Conservation (phyloP, 2,329 filamentous ascomycete genomes). For the Aspergillus thermomutatus region DNA sequence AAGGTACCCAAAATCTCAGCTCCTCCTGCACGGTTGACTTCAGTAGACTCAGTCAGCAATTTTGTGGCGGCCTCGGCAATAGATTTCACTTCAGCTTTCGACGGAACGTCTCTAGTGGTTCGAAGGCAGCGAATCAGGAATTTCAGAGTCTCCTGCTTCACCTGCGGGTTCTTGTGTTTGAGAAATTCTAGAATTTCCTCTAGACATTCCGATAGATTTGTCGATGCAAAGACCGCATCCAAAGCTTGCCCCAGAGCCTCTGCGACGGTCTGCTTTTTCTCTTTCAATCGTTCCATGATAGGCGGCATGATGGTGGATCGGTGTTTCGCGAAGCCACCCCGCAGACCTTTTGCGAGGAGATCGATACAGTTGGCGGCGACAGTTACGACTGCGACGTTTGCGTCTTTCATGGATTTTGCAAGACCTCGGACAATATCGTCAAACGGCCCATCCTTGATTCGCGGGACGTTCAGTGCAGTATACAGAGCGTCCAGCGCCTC, state of each 20-base stretch:
- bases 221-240: conserved; percentile 66
- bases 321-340: conserved; percentile 75
- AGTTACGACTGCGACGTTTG: conserved; percentile 91
- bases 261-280: conserved; percentile 87
- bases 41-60: conserved; percentile 82
- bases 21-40: conserved; percentile 79
- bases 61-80: conserved; percentile 91
- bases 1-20: conserved; percentile 89
- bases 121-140: conserved; percentile 87
- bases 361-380: conserved; percentile 93
- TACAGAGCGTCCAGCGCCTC: conserved; percentile 84
- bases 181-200: conserved; percentile 84
- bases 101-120: conserved; percentile 77
- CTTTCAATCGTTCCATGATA: conserved; percentile 93
- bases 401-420: conserved; percentile 98
- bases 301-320: conserved; percentile 76
- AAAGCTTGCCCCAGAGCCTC: conserved; percentile 84
- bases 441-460: conserved; percentile 88
- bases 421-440: conserved; percentile 77
- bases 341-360: conserved; percentile 78
- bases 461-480: conserved; percentile 73
- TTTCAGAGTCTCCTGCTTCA: conserved; percentile 92
- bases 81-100: conserved; percentile 74
- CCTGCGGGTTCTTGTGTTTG: conserved; percentile 92
- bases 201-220: conserved; percentile 77